Conservation (phyloP, 2,329 filamentous ascomycete genomes). For the Fusarium decemcellulare region DNA sequence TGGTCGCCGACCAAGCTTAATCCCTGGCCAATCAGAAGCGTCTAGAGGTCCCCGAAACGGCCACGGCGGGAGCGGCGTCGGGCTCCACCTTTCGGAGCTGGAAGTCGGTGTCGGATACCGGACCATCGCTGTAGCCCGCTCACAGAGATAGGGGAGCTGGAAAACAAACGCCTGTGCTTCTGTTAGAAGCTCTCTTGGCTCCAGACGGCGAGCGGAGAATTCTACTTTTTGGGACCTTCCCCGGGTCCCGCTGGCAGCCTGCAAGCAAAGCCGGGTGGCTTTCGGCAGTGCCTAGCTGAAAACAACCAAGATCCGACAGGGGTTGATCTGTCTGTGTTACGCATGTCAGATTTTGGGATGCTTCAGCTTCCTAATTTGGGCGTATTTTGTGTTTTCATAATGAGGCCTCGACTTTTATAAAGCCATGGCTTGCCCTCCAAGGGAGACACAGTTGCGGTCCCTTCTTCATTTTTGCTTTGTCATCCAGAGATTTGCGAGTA, state of each 20-base stretch:
- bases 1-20: constrained; percentile 6
- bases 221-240: neutral
- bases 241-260: neutral
- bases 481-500: neutral
- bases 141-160: neutral
- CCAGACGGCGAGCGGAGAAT: too few species aligned
- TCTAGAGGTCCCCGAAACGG: constrained; percentile 4
- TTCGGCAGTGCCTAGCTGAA: neutral
- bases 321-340: neutral
- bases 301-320: too few species aligned
- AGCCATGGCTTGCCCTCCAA: neutral
- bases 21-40: neutral
- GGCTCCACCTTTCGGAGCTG: constrained; percentile 1
- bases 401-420: neutral
- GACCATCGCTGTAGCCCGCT: neutral
- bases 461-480: too few species aligned
- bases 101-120: constrained; percentile 1
- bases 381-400: neutral
- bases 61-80: neutral
- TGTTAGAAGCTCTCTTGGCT: too few species aligned
- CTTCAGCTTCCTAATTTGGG: constrained; percentile 1
- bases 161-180: too few species aligned
- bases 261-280: neutral
- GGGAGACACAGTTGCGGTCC: too few species aligned
- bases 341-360: constrained; percentile 15